phyloP scores from a whole-genome alignment of 1,139 yeast genomes.

The Lodderomyces pseudojiufengensis region DNA sequence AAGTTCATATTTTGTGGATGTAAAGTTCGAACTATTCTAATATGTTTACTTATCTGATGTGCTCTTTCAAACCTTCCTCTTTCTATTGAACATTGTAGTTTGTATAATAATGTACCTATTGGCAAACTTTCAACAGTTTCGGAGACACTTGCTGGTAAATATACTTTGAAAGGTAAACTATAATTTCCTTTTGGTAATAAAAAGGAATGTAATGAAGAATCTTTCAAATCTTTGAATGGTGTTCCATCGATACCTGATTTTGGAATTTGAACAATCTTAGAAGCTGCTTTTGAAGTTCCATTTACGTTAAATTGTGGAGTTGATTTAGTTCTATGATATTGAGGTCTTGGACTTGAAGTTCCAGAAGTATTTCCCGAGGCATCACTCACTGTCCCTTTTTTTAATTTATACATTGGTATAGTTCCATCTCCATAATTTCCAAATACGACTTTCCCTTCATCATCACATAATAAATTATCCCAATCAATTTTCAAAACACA shows the following conservation, averaged over 20 bases:
- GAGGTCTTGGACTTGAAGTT: slow-evolving; percentile 12
- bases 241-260: slow-evolving; percentile 44
- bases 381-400: slow-evolving; percentile 6
- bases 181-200: slow-evolving; percentile 63
- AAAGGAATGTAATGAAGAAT: slow-evolving; percentile 33
- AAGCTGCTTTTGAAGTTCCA: slow-evolving; percentile 9
- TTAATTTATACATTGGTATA: slow-evolving; percentile 14
- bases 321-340: slow-evolving; percentile 8
- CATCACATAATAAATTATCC: slow-evolving; percentile 51
- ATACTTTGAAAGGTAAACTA: slow-evolving; percentile 56
- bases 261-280: slow-evolving; percentile 24
- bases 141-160: slow-evolving; percentile 56
- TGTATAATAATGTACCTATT: slow-evolving; percentile 55
- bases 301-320: slow-evolving; percentile 6
- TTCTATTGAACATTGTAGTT: slow-evolving; percentile 52
- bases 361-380: slow-evolving; percentile 10
- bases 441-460: slow-evolving; percentile 42
- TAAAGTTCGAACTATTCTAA: slow-evolving; percentile 46
- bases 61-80: slow-evolving; percentile 49
- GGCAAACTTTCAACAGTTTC: slow-evolving; percentile 67
- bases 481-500: slow-evolving; percentile 53
- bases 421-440: slow-evolving; percentile 43
- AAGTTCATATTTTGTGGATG: slow-evolving; percentile 49
- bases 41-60: slow-evolving; percentile 28
- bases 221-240: slow-evolving; percentile 28